Conservation (phyloP, 1,139 yeast species). For the Hanseniaspora uvarum region DNA sequence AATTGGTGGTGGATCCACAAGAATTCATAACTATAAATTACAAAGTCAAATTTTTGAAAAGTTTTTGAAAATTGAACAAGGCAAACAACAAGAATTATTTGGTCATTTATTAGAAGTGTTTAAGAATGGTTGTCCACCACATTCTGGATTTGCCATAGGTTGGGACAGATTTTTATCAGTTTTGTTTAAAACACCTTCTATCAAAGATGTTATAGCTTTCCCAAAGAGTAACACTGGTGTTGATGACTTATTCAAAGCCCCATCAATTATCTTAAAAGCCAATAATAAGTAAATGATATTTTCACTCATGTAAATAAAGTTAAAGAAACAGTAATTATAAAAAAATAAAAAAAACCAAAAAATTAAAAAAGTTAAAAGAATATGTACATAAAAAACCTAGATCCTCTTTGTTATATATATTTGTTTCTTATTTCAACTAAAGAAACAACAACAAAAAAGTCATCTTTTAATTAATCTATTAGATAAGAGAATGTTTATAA, state of each 20-base stretch:
- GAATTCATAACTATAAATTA: conserved; percentile 75
- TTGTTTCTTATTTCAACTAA: too few species aligned
- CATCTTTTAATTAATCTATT: not conserved
- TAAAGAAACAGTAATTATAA: not conserved
- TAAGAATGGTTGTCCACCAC: conserved; percentile 93
- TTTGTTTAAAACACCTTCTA: conserved; percentile 62
- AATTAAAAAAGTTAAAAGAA: not conserved
- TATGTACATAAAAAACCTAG: not conserved
- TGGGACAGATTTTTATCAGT: conserved; percentile 89
- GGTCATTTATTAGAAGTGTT: conserved; percentile 79
- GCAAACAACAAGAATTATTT: conserved; percentile 41
- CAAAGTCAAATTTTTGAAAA: conserved; percentile 60
- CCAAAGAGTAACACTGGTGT: conserved; percentile 86
- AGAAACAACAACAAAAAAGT: too few species aligned
- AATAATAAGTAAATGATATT: not conserved
- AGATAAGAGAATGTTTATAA: not conserved
- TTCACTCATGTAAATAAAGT: not conserved
- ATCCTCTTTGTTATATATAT: too few species aligned
- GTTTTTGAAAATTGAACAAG: conserved; percentile 45
- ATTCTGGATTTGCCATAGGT: conserved; percentile 93
- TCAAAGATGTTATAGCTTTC: conserved; percentile 89
- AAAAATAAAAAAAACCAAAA: not conserved
- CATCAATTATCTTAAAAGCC: conserved; percentile 35
- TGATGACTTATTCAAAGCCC: conserved; percentile 82
- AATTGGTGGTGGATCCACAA: conserved; percentile 93